Conservation (phyloP, 2,329 filamentous ascomycete species). For the Ophiocordyceps australis region DNA sequence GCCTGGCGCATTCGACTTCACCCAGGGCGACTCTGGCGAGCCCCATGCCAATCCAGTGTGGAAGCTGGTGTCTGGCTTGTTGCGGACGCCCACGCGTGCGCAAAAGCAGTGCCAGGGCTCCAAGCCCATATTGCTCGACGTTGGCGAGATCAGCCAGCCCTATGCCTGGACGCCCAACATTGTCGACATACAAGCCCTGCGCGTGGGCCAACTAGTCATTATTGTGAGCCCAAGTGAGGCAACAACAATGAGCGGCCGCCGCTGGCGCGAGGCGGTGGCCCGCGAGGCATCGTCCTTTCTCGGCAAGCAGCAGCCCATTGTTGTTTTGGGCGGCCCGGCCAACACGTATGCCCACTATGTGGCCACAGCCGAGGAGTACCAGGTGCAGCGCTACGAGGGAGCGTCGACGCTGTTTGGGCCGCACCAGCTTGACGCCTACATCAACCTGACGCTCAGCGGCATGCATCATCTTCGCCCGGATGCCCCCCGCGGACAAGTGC, state of each 20-base stretch:
- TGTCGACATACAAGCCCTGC: slow-evolving; percentile 71
- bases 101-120: slow-evolving; percentile 62
- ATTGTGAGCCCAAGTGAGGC: slow-evolving; percentile 76
- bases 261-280: slow-evolving; percentile 61
- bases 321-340: slow-evolving; percentile 73
- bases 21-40: slow-evolving; percentile 61
- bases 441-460: slow-evolving; percentile 63
- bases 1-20: slow-evolving; percentile 84
- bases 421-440: slow-evolving; percentile 68
- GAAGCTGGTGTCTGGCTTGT: slow-evolving; percentile 52
- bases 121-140: slow-evolving; percentile 77
- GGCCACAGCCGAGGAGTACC: slow-evolving; percentile 63
- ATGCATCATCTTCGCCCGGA: slow-evolving; percentile 18
- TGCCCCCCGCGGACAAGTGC: slow-evolving; percentile 18
- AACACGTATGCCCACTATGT: slow-evolving; percentile 85
- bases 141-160: slow-evolving; percentile 59
- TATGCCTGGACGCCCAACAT: slow-evolving; percentile 87
- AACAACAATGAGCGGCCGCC: slow-evolving; percentile 78
- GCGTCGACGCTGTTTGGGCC: slow-evolving; percentile 78
- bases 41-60: slow-evolving; percentile 59
- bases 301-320: slow-evolving; percentile 42
- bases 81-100: slow-evolving; percentile 50
- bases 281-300: slow-evolving; percentile 27
- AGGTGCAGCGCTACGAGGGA: slow-evolving; percentile 83
- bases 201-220: slow-evolving; percentile 70